Conservation (phyloP, 2,329 filamentous ascomycete genomes). For the Phaeosphaeria sp. region DNA sequence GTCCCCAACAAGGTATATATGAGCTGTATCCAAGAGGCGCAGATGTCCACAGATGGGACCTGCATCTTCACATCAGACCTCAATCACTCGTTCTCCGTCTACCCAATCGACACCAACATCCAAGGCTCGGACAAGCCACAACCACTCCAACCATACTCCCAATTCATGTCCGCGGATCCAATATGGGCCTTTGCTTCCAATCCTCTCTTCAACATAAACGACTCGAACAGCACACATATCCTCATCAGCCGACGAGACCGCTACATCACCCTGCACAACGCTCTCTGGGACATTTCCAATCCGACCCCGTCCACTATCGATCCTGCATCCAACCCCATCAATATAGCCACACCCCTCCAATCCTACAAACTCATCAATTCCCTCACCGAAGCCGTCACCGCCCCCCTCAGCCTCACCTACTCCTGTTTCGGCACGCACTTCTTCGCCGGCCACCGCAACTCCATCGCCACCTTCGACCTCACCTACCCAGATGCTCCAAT, state of each 20-base stretch:
- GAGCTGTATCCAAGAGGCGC: conserved; percentile 39
- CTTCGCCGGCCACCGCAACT: conserved; percentile 62
- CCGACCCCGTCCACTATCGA: background rate
- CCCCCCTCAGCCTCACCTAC: conserved; percentile 64
- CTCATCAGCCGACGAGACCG: conserved; percentile 61
- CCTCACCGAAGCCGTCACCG: conserved; percentile 63
- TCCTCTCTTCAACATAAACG: conserved; percentile 61
- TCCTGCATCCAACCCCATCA: conserved; percentile 13
- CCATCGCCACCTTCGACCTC: conserved; percentile 64
- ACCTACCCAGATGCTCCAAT: conserved; percentile 56
- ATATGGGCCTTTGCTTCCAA: conserved; percentile 63
- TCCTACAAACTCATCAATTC: conserved; percentile 63
- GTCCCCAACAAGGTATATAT: conserved; percentile 5
- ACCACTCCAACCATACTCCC: conserved; percentile 55
- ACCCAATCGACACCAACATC: conserved; percentile 25
- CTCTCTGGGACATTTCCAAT: conserved; percentile 51
- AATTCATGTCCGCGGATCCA: conserved; percentile 55
- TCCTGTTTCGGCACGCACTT: conserved; percentile 58
- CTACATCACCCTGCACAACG: conserved; percentile 64
- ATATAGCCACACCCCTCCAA: conserved; percentile 47
- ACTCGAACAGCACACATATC: conserved; percentile 58
- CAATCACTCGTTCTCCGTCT: conserved; percentile 63
- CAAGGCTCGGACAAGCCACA: conserved; percentile 8
- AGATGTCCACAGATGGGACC: conserved; percentile 61
- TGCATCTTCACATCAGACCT: conserved; percentile 62